phyloP scores from a whole-genome alignment of 805 yeast genomes.

The Saturnispora dispora region DNA sequence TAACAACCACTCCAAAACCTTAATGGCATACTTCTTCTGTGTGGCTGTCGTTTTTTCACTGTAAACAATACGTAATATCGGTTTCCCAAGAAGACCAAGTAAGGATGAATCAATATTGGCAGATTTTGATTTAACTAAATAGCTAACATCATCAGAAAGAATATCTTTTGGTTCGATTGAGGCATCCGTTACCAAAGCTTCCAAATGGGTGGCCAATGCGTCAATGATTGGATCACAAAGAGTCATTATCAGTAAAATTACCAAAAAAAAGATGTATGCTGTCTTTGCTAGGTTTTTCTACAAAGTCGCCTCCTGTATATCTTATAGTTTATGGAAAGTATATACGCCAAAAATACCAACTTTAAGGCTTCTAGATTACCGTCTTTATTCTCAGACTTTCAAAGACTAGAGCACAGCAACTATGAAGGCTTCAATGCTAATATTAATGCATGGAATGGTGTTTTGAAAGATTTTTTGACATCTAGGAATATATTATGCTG shows the following conservation, averaged over 20 bases:
- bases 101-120: background rate
- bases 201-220: constrained; percentile 14
- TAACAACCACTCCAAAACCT: constrained; percentile 22
- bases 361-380: constrained; percentile 28
- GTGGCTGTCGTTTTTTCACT: constrained; percentile 18
- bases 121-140: background rate
- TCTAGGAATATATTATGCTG: constrained; percentile 21
- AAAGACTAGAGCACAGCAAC: constrained; percentile 33
- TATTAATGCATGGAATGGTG: constrained; percentile 35
- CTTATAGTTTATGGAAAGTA: background rate
- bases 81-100: constrained; percentile 14
- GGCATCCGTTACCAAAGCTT: constrained; percentile 8
- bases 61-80: constrained; percentile 18
- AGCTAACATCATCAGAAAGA: constrained; percentile 13
- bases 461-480: constrained; percentile 24
- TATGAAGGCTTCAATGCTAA: constrained; percentile 45
- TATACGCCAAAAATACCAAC: constrained; percentile 3
- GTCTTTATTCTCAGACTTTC: constrained; percentile 42
- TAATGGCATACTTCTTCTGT: constrained; percentile 15
- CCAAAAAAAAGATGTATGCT: background rate
- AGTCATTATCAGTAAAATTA: background rate
- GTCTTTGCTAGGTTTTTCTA: background rate
- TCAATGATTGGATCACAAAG: constrained; percentile 16
- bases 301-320: background rate
- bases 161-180: constrained; percentile 9